phyloP scores from a whole-genome alignment of 805 yeast genomes.

The Starmerella floricola region DNA sequence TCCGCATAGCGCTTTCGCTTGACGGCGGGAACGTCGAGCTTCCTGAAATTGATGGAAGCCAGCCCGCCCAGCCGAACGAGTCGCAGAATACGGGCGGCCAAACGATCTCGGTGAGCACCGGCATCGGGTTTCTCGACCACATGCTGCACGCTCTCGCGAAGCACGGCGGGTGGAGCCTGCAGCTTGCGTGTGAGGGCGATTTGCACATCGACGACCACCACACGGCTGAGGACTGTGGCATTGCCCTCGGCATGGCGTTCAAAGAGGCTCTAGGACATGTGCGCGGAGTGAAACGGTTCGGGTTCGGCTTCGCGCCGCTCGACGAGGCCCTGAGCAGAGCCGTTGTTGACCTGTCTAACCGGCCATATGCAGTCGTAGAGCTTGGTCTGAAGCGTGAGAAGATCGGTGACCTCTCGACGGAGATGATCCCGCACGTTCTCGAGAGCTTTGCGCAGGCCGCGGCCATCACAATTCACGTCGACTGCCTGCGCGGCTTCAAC shows the following conservation, averaged over 20 bases:
- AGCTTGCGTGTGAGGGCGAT: conserved; percentile 86
- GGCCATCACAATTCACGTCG: conserved; percentile 83
- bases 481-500: conserved; percentile 82
- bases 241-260: conserved; percentile 82
- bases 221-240: conserved; percentile 89
- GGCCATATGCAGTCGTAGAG: conserved; percentile 86
- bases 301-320: conserved; percentile 85
- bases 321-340: conserved; percentile 94
- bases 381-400: conserved; percentile 84
- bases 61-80: conserved; percentile 32
- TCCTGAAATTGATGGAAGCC: conserved; percentile 29
- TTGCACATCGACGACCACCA: conserved; percentile 95
- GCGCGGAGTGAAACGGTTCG: conserved; percentile 85
- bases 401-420: conserved; percentile 82
- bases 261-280: conserved; percentile 81
- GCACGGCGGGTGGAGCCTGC: conserved; percentile 90
- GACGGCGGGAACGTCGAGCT: conserved; percentile 74
- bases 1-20: conserved; percentile 69
- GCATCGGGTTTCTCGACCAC: conserved; percentile 91
- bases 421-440: conserved; percentile 95
- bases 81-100: conserved; percentile 60
- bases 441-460: conserved; percentile 93
- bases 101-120: conserved; percentile 70
- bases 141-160: conserved; percentile 96
- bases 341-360: conserved; percentile 86